Evolutionary conservation across 2,329 filamentous ascomycete genomes (phyloP).

Genomic region (Ophiocordyceps australis): DNA sequence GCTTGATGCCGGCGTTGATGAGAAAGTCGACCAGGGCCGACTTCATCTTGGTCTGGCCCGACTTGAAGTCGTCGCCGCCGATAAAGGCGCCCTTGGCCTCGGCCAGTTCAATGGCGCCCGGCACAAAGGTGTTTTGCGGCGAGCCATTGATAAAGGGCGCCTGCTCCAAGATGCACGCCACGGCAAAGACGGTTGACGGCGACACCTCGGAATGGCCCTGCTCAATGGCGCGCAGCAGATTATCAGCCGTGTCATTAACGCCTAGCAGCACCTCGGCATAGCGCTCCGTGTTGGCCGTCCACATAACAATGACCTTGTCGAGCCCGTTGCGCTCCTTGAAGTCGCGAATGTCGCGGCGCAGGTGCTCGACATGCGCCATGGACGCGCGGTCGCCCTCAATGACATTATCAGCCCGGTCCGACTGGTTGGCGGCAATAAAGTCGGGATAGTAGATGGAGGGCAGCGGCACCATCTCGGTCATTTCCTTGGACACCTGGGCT

Average conservation of each 20-base stretch:
- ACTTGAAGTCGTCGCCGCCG: conserved; percentile 98
- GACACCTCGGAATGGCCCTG: conserved; percentile 78
- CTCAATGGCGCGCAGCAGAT: conserved; percentile 77
- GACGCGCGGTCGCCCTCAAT: conserved; percentile 70
- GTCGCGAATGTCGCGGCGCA: conserved; percentile 82
- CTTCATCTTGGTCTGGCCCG: conserved; percentile 99
- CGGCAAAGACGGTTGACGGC: conserved; percentile 88
- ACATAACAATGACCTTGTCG: conserved; percentile 93
- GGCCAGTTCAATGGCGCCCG: conserved; percentile 76
- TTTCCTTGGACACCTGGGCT: conserved; percentile 76
- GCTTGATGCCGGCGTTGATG: conserved; percentile 96
- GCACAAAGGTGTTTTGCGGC: conserved; percentile 97
- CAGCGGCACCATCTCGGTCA: conserved; percentile 73
- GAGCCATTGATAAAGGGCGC: conserved; percentile 98
- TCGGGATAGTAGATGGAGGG: conserved; percentile 97
- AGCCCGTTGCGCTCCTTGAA: conserved; percentile 77
- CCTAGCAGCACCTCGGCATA: conserved; percentile 77
- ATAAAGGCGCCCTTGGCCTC: conserved; percentile 80
- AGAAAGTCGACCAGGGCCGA: conserved; percentile 96
- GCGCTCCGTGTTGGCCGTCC: conserved; percentile 98
- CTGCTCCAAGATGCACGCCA: conserved; percentile 80
- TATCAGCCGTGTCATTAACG: conserved; percentile 93
- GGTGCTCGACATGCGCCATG: conserved; percentile 76
- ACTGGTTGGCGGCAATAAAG: conserved; percentile 98
- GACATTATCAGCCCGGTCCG: conserved; percentile 85